Conservation (phyloP, 768 basidiomycete genomes). For the Mycena polygramma region DNA sequence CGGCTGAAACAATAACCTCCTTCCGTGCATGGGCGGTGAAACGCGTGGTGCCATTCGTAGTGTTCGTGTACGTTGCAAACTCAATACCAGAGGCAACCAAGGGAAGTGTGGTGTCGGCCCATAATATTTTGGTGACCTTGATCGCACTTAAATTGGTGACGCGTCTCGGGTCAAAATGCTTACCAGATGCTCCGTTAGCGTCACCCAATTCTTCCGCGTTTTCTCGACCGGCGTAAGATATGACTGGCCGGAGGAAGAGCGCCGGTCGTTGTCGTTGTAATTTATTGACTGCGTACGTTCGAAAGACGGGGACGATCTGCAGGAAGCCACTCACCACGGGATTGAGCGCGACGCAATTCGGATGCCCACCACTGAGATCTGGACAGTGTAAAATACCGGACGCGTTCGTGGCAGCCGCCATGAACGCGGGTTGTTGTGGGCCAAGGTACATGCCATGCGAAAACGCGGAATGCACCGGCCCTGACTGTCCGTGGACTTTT, state of each 20-base stretch:
- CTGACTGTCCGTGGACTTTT: conserved; percentile 14
- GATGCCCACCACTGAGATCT: conserved; percentile 67
- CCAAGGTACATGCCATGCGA: conserved; percentile 27
- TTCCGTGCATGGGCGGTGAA: conserved; percentile 58
- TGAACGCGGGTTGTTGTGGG: conserved; percentile 25
- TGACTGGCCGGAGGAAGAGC: conserved; percentile 65
- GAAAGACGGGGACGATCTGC: not conserved
- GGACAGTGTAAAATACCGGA: conserved; percentile 59
- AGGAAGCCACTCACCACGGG: conserved; percentile 54
- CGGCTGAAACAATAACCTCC: conserved; percentile 68
- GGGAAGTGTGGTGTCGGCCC: conserved; percentile 50
- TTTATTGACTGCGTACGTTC: conserved; percentile 53
- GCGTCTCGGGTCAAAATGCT: not conserved
- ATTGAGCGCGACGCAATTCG: conserved; percentile 67
- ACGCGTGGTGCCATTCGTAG: conserved; percentile 51
- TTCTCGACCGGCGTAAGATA: conserved; percentile 68
- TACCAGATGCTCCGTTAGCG: conserved; percentile 53
- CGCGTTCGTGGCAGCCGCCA: conserved; percentile 17
- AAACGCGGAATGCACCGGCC: conserved; percentile 26
- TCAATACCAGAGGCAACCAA: conserved; percentile 60
- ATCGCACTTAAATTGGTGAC: not conserved
- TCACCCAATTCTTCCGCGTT: conserved; percentile 61
- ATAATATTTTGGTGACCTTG: conserved; percentile 62
- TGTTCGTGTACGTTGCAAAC: conserved; percentile 51
- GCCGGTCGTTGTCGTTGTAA: conserved; percentile 62